phyloP scores from a whole-genome alignment of 1,139 yeast genomes.

The Pichia sorboxylosa region DNA sequence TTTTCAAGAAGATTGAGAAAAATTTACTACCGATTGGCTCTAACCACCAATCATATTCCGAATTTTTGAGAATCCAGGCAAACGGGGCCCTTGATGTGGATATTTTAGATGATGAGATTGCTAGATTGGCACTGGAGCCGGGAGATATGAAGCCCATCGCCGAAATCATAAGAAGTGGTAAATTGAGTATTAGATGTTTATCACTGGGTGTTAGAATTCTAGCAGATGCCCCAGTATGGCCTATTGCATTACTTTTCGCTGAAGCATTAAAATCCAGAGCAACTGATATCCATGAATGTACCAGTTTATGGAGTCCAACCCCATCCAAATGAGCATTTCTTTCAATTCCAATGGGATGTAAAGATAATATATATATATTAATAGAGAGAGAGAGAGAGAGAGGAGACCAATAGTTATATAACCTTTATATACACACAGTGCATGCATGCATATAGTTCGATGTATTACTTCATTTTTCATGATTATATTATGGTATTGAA shows the following conservation, averaged over 20 bases:
- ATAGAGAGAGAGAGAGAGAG: no score
- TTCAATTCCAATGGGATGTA: no score
- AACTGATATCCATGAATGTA: slow-evolving; percentile 23
- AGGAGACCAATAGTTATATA: no score
- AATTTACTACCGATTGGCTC: slow-evolving; percentile 35
- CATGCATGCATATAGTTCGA: no score
- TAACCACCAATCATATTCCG: slow-evolving; percentile 39
- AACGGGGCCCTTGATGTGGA: slow-evolving; percentile 43
- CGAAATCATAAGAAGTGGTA: slow-evolving; percentile 33
- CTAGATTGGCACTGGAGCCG: slow-evolving; percentile 32
- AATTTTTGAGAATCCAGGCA: slow-evolving; percentile 42
- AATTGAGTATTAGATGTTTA: slow-evolving; percentile 44
- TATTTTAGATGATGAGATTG: slow-evolving; percentile 32
- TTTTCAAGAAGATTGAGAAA: slow-evolving; percentile 46
- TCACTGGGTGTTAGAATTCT: slow-evolving; percentile 60
- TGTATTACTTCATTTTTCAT: no score
- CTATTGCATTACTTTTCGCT: slow-evolving; percentile 62
- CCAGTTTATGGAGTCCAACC: slow-evolving; percentile 6
- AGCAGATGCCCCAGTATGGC: slow-evolving; percentile 81
- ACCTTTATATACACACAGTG: no score
- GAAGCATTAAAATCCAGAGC: slow-evolving; percentile 66
- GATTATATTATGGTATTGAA: no score
- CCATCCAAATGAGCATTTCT: no score
- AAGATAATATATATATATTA: no score
- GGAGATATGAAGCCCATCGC: slow-evolving; percentile 31